Evolutionary conservation across 768 basidiomycete species (phyloP).

Genomic region (Tylopilus sp.): DNA sequence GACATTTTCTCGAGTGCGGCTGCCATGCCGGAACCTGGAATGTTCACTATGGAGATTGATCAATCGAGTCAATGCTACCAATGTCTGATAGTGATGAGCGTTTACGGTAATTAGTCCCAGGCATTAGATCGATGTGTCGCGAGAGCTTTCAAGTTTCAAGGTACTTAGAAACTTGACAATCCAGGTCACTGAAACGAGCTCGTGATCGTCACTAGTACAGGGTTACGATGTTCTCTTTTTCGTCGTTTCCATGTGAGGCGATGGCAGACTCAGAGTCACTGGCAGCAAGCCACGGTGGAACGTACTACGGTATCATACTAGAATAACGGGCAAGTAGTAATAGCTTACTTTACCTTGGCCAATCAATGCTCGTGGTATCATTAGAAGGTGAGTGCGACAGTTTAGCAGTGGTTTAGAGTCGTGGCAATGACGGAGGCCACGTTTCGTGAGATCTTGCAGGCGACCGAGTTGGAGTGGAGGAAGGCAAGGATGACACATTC

Average conservation of each 20-base stretch:
- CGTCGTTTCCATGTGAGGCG: too few species aligned
- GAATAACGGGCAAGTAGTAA: constrained; percentile 1
- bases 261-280: too few species aligned
- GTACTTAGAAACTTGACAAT: too few species aligned
- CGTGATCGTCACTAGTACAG: too few species aligned
- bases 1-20: constrained; percentile 62
- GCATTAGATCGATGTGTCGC: too few species aligned
- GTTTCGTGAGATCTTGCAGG: not conserved
- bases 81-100: constrained; percentile 4
- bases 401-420: constrained; percentile 1
- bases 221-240: too few species aligned
- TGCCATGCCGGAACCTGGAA: constrained; percentile 11
- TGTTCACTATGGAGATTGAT: not conserved
- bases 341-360: not conserved
- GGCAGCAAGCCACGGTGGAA: not conserved
- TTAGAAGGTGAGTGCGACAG: too few species aligned
- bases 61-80: not conserved
- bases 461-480: not conserved
- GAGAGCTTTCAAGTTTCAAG: too few species aligned
- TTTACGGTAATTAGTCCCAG: too few species aligned
- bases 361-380: not conserved
- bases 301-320: constrained; percentile 7
- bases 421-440: not conserved
- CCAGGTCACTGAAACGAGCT: too few species aligned
- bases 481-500: not conserved